Conservation (phyloP, 371 early-diverging fungal genomes). For the Mortierella sp. region DNA sequence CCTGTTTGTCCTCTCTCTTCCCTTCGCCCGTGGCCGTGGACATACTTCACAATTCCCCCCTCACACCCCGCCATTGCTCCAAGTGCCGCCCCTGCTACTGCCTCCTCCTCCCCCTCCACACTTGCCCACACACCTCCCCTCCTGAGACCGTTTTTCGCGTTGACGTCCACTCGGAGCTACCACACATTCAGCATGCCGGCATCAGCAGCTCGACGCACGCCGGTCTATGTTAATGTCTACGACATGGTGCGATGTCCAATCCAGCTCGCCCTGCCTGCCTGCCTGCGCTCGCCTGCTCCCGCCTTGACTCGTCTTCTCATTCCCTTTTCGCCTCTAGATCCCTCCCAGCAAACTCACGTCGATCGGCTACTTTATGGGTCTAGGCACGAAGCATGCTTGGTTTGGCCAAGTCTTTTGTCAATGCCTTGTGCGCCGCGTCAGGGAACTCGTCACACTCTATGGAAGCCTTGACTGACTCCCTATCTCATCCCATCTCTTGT, state of each 20-base stretch:
- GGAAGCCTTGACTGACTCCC: too few species aligned
- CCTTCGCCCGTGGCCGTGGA: not conserved
- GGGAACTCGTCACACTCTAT: too few species aligned
- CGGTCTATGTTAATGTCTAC: slow-evolving; percentile 67
- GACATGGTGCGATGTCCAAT: slow-evolving; percentile 59
- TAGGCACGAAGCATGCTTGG: slow-evolving; percentile 56
- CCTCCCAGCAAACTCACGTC: slow-evolving; percentile 65
- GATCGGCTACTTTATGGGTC: slow-evolving; percentile 65
- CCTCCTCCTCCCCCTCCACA: not conserved
- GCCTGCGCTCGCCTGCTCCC: too few species aligned
- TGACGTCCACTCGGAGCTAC: not conserved
- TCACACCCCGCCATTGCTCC: too few species aligned
- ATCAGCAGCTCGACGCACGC: slow-evolving; percentile 26
- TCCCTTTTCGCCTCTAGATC: slow-evolving; percentile 49
- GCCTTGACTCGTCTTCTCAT: too few species aligned
- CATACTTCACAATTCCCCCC: too few species aligned
- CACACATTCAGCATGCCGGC: slow-evolving; percentile 27
- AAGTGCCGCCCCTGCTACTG: not conserved
- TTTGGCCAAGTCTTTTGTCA: not conserved
- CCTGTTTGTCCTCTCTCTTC: not conserved
- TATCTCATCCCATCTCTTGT: too few species aligned
- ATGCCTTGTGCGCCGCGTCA: too few species aligned
- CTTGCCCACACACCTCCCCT: not conserved
- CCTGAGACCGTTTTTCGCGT: not conserved
- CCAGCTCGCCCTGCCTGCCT: not conserved